Evolutionary conservation across 2,329 filamentous ascomycete species (phyloP).

Genomic region (Botrytis elliptica): DNA sequence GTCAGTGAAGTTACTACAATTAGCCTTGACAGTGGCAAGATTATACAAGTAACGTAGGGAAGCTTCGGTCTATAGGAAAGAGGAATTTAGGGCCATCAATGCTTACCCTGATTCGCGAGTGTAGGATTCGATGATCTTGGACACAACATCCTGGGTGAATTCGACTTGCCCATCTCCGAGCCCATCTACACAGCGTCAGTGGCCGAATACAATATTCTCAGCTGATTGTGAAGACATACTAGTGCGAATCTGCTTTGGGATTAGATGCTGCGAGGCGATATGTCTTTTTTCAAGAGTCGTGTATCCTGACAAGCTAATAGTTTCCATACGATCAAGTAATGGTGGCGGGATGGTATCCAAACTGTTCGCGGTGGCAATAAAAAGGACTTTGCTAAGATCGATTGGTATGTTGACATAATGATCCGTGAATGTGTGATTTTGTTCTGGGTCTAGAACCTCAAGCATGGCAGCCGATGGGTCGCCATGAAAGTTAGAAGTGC

Average conservation of each 20-base stretch:
- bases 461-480: constrained; percentile 97
- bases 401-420: constrained; percentile 96
- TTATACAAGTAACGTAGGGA: background rate
- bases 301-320: constrained; percentile 88
- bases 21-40: background rate
- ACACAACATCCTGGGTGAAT: constrained; percentile 79
- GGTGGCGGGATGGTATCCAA: constrained; percentile 94
- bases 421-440: constrained; percentile 92
- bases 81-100: constrained; percentile 2
- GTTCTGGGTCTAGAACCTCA: constrained; percentile 94
- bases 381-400: constrained; percentile 92
- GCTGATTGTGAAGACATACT: constrained; percentile 44
- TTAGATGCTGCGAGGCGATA: constrained; percentile 88
- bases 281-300: constrained; percentile 96
- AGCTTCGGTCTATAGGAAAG: background rate
- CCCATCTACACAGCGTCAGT: constrained; percentile 54
- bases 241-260: constrained; percentile 90
- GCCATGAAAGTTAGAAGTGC: constrained; percentile 85
- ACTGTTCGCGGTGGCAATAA: constrained; percentile 95
- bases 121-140: constrained; percentile 94
- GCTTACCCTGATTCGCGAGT: constrained; percentile 71
- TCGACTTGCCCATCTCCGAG: constrained; percentile 71
- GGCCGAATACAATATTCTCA: constrained; percentile 18
- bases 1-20: constrained; percentile 16
- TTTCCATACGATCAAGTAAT: constrained; percentile 95